phyloP scores from a whole-genome alignment of 768 basidiomycete species.

The Trametes gibbosa region DNA sequence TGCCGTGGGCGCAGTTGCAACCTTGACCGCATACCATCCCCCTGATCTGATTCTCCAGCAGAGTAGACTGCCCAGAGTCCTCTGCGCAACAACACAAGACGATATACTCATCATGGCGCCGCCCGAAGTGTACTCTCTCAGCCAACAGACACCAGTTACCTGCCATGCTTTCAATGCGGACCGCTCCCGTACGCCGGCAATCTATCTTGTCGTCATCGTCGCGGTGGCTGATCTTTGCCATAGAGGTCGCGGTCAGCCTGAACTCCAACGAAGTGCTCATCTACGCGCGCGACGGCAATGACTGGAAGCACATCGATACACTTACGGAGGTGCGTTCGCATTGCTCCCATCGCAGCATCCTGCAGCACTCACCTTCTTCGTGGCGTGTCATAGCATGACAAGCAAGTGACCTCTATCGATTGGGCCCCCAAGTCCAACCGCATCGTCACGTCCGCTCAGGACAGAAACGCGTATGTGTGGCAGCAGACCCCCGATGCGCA shows the following conservation, averaged over 20 bases:
- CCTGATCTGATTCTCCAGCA: conserved; percentile 30
- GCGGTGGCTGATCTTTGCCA: not conserved
- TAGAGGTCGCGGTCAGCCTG: conserved; percentile 90
- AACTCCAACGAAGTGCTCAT: conserved; percentile 90
- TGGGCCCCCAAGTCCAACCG: conserved; percentile 97
- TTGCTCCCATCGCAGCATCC: not conserved
- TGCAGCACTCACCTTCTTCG: not conserved
- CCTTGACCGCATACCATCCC: not conserved
- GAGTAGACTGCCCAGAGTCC: conserved; percentile 87
- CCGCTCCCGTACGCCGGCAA: conserved; percentile 63
- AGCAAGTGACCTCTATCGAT: conserved; percentile 95
- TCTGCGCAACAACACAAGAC: conserved; percentile 36
- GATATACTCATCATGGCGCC: conserved; percentile 47
- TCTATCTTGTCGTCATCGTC: not conserved
- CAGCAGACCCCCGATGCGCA: conserved; percentile 71
- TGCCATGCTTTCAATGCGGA: conserved; percentile 91
- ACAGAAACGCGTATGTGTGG: conserved; percentile 99
- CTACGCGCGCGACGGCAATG: conserved; percentile 59
- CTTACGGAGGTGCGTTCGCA: conserved; percentile 70
- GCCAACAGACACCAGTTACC: conserved; percentile 83
- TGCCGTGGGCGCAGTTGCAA: not conserved
- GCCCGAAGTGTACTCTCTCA: conserved; percentile 74
- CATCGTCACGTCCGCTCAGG: conserved; percentile 98
- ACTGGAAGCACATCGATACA: conserved; percentile 72
- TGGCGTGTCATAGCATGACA: conserved; percentile 75